These are phyloP conservation scores for Pueraria montana DNA, from an alignment of 306 rosid genomes.

Conservation along the genomic window DNA sequence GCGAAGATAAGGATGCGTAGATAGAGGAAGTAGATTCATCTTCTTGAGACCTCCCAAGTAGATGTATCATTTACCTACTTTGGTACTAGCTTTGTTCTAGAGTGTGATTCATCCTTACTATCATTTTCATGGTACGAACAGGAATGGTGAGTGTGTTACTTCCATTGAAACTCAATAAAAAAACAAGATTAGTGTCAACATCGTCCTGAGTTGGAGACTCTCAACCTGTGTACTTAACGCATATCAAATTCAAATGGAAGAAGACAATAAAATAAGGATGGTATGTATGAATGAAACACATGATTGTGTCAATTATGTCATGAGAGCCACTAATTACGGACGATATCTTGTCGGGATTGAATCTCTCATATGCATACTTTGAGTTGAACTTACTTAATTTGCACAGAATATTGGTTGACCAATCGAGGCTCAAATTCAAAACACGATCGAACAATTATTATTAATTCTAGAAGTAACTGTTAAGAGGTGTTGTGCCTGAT, in stretches of 20 bases:
- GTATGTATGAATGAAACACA: slow-evolving; percentile 42
- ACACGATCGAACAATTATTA: neutral
- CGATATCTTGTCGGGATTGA: slow-evolving; percentile 25
- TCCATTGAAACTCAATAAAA: slow-evolving; percentile 59
- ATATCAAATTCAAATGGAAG: slow-evolving; percentile 55
- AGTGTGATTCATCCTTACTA: slow-evolving; percentile 20
- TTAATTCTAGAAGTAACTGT: neutral
- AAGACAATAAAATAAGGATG: slow-evolving; percentile 42
- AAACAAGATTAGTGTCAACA: slow-evolving; percentile 60
- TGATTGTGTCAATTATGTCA: slow-evolving; percentile 42
- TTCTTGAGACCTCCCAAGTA: slow-evolving; percentile 2
- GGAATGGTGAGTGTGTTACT: slow-evolving; percentile 31
- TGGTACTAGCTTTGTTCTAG: neutral
- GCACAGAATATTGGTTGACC: neutral
- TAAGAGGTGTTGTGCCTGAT: neutral
- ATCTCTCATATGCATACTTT: slow-evolving; percentile 29
- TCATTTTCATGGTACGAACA: slow-evolving; percentile 50
- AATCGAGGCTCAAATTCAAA: too few relatives aligned
- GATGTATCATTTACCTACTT: slow-evolving; percentile 22
- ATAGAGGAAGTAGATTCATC: slow-evolving; percentile 22
- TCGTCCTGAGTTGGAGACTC: slow-evolving; percentile 49
- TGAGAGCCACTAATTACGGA: slow-evolving; percentile 46
- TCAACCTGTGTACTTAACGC: neutral
- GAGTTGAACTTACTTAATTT: neutral
- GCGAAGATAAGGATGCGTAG: neutral